Percentiles rank a stretch among this genome's conserved stretches.
Conservation (phyloP, 176 grass and related monocot genomes). For the Lolium multiflorum region DNA sequence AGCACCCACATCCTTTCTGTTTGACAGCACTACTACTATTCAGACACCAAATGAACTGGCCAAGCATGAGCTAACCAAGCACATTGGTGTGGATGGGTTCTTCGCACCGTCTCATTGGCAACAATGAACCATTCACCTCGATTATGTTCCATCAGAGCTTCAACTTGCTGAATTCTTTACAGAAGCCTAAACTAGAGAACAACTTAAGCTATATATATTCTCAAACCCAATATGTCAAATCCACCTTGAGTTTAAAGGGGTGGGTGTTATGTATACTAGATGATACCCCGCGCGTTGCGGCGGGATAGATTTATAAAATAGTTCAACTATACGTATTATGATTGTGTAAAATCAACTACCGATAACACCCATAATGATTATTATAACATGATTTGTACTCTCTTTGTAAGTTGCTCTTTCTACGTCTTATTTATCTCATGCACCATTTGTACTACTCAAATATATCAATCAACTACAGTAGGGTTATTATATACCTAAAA, state of each 20-base stretch:
- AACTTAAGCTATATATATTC: not conserved
- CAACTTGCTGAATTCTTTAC: not conserved
- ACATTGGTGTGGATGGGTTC: not conserved
- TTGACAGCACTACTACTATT: not conserved
- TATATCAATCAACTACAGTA: no score
- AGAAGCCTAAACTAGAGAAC: no score
- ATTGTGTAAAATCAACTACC: no score
- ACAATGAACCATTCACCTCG: not conserved
- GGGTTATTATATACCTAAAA: no score
- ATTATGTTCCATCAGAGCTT: not conserved
- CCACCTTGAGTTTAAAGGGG: not conserved
- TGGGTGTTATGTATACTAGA: not conserved
- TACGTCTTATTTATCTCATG: no score
- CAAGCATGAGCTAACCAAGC: not conserved
- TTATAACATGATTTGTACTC: no score
- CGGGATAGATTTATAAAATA: no score
- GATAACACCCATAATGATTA: no score
- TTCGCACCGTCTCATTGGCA: not conserved
- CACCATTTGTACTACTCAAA: no score
- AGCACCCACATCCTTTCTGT: not conserved
- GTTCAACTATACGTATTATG: no score
- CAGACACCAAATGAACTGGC: not conserved
- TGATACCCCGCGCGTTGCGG: no score
- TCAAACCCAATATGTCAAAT: not conserved
- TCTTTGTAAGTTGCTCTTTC: no score